Percentiles rank a stretch among this genome's conserved stretches.
Conservation (phyloP, 306 rosid species). For the Hippophae gyantsensis region DNA sequence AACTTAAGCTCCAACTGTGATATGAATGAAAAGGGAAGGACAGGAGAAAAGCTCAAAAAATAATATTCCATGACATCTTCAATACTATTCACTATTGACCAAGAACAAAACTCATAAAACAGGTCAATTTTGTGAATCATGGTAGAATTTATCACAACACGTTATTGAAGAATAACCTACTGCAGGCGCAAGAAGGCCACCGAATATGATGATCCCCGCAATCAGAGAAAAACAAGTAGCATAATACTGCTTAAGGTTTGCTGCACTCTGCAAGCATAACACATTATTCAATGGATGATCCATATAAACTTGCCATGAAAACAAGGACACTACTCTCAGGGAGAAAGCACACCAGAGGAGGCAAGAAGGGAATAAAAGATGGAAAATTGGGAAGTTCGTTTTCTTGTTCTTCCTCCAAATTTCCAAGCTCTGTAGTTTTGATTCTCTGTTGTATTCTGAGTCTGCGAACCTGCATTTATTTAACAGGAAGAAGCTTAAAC, state of each 20-base stretch:
- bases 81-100: neutral
- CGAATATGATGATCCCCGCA: conserved; percentile 69
- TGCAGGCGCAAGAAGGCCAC: conserved; percentile 88
- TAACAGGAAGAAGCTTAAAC: conserved; percentile 3
- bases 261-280: conserved; percentile 56
- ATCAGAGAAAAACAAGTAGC: conserved; percentile 80
- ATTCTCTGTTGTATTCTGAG: conserved; percentile 90
- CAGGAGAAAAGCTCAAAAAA: conserved; percentile 13
- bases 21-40: neutral
- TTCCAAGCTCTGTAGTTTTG: conserved; percentile 68
- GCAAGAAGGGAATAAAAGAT: conserved; percentile 95
- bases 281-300: too few relatives aligned
- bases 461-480: conserved; percentile 70
- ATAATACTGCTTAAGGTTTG: conserved; percentile 80
- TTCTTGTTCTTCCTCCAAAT: conserved; percentile 53
- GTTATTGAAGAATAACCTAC: conserved; percentile 39
- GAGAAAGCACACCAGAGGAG: conserved; percentile 68
- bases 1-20: conserved; percentile 88
- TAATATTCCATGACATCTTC: too few relatives aligned
- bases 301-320: neutral
- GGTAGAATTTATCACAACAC: conserved; percentile 1
- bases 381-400: conserved; percentile 88
- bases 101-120: neutral
- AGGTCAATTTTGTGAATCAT: neutral
- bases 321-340: neutral